Evolutionary conservation across 768 basidiomycete species (phyloP).

Genomic region (Paxillus involutus): DNA sequence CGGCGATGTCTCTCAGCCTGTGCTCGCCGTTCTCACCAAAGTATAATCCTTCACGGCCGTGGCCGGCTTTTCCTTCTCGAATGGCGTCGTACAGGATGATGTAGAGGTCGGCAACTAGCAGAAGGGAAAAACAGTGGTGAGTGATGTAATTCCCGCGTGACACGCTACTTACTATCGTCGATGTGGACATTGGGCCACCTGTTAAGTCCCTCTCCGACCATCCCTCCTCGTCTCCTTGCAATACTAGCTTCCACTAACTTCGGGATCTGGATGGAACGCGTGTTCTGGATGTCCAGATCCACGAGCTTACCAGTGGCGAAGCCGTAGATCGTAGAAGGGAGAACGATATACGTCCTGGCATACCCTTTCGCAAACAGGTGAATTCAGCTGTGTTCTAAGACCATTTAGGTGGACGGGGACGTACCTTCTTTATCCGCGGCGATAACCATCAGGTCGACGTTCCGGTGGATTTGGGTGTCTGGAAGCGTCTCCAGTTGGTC

Average conservation of each 20-base stretch:
- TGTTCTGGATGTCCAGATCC: slow-evolving; percentile 43
- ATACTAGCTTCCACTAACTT: slow-evolving; percentile 42
- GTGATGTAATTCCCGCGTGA: not conserved
- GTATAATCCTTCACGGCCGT: slow-evolving; percentile 49
- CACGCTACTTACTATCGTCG: slow-evolving; percentile 35
- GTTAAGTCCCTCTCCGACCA: slow-evolving; percentile 60
- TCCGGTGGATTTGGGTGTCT: slow-evolving; percentile 46
- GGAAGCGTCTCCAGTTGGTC: slow-evolving; percentile 47
- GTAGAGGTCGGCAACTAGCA: slow-evolving; percentile 40
- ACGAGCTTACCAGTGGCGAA: slow-evolving; percentile 48
- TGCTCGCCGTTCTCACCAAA: slow-evolving; percentile 56
- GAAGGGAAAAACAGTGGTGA: not conserved
- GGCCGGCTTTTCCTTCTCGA: slow-evolving; percentile 16
- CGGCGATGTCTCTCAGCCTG: slow-evolving; percentile 42
- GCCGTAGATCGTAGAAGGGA: slow-evolving; percentile 62
- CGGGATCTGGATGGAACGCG: slow-evolving; percentile 58
- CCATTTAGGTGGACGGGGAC: not conserved
- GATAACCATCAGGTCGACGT: slow-evolving; percentile 47
- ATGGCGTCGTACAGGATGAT: slow-evolving; percentile 42
- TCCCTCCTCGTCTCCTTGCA: slow-evolving; percentile 51
- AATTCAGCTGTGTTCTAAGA: too few species aligned
- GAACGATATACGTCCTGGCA: slow-evolving; percentile 40
- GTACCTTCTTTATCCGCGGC: slow-evolving; percentile 50
- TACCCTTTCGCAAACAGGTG: slow-evolving; percentile 12
- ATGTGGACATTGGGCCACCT: slow-evolving; percentile 62